phyloP scores from a whole-genome alignment of 768 basidiomycete species.

The Naematelia encephala region DNA sequence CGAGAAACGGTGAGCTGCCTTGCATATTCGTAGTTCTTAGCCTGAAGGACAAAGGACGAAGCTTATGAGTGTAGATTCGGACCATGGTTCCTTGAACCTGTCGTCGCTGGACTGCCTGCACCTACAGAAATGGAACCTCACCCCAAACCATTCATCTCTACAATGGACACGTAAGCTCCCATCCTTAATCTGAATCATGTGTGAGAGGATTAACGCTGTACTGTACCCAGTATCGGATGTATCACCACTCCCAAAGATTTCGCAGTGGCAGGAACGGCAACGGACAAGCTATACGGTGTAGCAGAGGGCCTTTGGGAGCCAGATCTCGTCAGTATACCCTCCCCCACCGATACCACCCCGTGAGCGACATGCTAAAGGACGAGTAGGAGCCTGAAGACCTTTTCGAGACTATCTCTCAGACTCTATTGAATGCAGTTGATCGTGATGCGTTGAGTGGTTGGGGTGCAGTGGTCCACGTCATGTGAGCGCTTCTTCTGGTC shows the following conservation, averaged over 20 bases:
- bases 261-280: constrained; percentile 90
- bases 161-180: constrained; percentile 61
- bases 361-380: constrained; percentile 12
- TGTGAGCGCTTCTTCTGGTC: constrained; percentile 60
- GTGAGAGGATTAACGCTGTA: constrained; percentile 4
- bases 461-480: constrained; percentile 91
- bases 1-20: constrained; percentile 63
- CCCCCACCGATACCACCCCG: too few relatives aligned
- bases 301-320: constrained; percentile 99
- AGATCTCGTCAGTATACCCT: constrained; percentile 60
- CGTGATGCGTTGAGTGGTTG: constrained; percentile 95
- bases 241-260: constrained; percentile 65
- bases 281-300: constrained; percentile 88
- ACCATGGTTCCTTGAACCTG: constrained; percentile 94
- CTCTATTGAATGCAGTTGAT: constrained; percentile 88
- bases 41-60: not conserved
- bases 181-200: not conserved
- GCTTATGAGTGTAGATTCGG: constrained; percentile 60
- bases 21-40: constrained; percentile 2
- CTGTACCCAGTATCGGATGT: constrained; percentile 50
- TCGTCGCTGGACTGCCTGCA: constrained; percentile 75
- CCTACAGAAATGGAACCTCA: constrained; percentile 55
- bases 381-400: constrained; percentile 84
- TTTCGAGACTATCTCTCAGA: constrained; percentile 97
- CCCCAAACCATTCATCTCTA: constrained; percentile 87